Base-by-base conservation (phyloP, 2,329 filamentous ascomycete species). In the Emergomyces pasteurianus region DNA sequence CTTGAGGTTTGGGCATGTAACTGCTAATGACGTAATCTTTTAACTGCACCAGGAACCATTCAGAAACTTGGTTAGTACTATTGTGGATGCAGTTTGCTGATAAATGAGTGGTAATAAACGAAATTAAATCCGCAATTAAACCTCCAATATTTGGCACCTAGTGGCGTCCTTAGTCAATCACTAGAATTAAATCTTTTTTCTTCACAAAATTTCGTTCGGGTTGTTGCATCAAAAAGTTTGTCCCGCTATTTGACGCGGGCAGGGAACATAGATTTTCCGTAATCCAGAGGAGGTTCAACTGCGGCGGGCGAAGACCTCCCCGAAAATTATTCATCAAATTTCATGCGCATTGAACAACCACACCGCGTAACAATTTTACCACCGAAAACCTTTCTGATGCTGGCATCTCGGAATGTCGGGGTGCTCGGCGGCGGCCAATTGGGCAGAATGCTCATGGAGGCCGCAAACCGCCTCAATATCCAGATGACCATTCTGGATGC, bases 361-460 rank as follows among this genome's bases (percentile, higher is more conserved):
- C 34, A 38, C 18, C 52, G n/a, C 31, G 6, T 14, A 36, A 23
- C 52, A 14, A 38, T 28, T 31, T 18, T 46, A 57, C 40, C 40
- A n/a, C 23, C 7, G 23, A 28, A 57, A 46, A 16, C 14, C 40
- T 46, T 57, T 26, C 26, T 18, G 18, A 58, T 58, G 57, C 57
- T 58, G n/a, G 31, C 42, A 42, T 58, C 57, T 28, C 28, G 42
- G 31, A 61, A 60, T 58, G 75, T 81, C 60, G 81, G 81, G 63
- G 77, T 83, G 55, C 76, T 83, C 60, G 81, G 81, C 40, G 81
- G 81, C 68, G 89, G 89, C 68, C 89, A 92, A 77, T 82, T 99
- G 47, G 94, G 92, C 63, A 89, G 90, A 65, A 97, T 97, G 94
- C 83, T 97, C 23, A 87, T 89, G 65, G 90, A 97, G 78, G 86